Evolutionary conservation across 1,284 basidiomycete genomes (phyloP), one percentile per base, ranked within the genome.

Genomic region (Pseudozyma flocculosa): DNA sequence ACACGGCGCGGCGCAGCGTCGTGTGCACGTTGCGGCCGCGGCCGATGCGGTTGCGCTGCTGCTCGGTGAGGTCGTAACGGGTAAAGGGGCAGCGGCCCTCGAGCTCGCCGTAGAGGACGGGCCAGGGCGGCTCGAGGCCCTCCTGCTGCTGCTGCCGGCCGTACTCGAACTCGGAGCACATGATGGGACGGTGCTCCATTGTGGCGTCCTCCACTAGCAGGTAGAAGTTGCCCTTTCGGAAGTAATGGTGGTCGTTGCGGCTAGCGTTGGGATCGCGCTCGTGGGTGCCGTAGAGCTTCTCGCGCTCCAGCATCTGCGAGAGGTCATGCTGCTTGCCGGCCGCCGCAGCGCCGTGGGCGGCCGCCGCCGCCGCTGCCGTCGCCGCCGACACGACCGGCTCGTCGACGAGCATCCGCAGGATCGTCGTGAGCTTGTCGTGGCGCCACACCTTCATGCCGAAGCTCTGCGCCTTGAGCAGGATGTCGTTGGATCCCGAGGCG

Each of bases 371-470:
- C n/a, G n/a, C n/a, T n/a, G n/a, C n/a, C n/a, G n/a, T n/a, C n/a
- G n/a, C n/a, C n/a, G n/a, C n/a, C n/a, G n/a, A n/a, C 45, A 42
- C 50, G 61, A 53, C 49, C 41, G 54, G 43, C 43, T 59, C 60
- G 51, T 61, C 51, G 13, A 63, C 17, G 4, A 65, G 47, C 50
- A 59, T 51, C 19, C 44, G 45, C 23, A 66, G 48, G 30, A 63
- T 50, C 13, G 53, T 65, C 50, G 54, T 56, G 23, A 56, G 65
- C 59, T 67, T 73, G 23, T 84, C 80, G 5, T 87, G 81, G 37
- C 81, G 86, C 93, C 95, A 98, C 26, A 97, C 85, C 80, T 96
- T 97, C 79, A 92, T 88, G 34, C 85, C 84, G 64, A 89, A 87
- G 32, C 83, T 82, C 43, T 85, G 80, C 2, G 92, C 92, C 76